Evolutionary conservation across 169 alveolate genomes (phyloP).

Genomic region (Cryptosporidium ryanae): DNA sequence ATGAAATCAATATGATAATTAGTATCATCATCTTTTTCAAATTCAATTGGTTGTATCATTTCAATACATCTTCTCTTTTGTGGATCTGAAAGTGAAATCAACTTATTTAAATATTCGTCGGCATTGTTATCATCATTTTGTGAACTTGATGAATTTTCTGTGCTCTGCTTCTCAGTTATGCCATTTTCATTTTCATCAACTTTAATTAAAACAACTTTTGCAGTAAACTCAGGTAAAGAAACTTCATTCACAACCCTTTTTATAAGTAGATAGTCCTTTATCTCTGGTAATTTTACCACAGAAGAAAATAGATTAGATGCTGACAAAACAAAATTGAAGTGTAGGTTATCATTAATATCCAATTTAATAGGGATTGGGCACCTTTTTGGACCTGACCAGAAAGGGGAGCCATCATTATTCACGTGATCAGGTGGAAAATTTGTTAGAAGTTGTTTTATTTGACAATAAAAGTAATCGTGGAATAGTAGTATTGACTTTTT

Average conservation of each 20-base stretch:
- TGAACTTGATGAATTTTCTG: slow-evolving; percentile 34
- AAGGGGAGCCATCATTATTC: slow-evolving; percentile 93
- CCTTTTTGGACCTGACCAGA: slow-evolving; percentile 99
- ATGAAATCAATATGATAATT: slow-evolving; percentile 97
- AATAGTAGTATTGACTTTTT: slow-evolving; percentile 87
- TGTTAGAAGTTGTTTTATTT: slow-evolving; percentile 92
- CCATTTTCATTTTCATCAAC: slow-evolving; percentile 87
- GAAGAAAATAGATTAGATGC: slow-evolving; percentile 92
- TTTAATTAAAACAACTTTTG: slow-evolving; percentile 82
- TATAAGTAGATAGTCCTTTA: slow-evolving; percentile 75
- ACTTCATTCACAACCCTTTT: slow-evolving; percentile 74
- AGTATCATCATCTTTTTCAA: slow-evolving; percentile 99
- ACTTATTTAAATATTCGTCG: slow-evolving; percentile 81
- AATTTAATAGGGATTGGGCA: slow-evolving; percentile 93
- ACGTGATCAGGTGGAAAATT: slow-evolving; percentile 95
- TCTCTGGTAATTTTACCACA: slow-evolving; percentile 81
- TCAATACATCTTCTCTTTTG: slow-evolving; percentile 74
- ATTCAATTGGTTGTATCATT: slow-evolving; percentile 88
- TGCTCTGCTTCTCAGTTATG: slow-evolving; percentile 76
- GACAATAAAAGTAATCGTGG: slow-evolving; percentile 88
- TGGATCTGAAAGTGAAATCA: slow-evolving; percentile 76
- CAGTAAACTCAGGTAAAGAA: slow-evolving; percentile 77
- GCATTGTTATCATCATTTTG: slow-evolving; percentile 71
- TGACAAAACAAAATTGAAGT: slow-evolving; percentile 88
- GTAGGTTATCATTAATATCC: slow-evolving; percentile 87